Conservation (phyloP, 371 early-diverging fungal species). For the Apophysomyces trapeziformis region DNA sequence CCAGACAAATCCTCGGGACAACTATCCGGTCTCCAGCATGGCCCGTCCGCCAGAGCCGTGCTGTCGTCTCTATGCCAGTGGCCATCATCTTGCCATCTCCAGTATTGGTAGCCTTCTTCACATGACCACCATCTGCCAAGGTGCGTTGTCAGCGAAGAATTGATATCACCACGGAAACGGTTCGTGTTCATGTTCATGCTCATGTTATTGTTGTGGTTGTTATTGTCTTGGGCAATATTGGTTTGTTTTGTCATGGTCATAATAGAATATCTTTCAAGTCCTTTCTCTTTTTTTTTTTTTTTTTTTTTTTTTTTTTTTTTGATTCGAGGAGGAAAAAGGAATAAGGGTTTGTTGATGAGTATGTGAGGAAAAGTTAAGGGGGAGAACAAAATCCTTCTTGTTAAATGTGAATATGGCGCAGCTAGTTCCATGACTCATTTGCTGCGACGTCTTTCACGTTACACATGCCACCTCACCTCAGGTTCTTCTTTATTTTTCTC, state of each 20-base stretch:
- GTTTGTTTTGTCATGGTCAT: not conserved
- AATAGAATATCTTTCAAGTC: not conserved
- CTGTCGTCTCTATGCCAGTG: no score
- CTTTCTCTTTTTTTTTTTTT: not conserved
- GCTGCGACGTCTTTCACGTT: not conserved
- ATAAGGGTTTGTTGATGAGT: no score
- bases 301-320: not conserved
- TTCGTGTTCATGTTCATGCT: no score
- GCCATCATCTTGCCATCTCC: not conserved
- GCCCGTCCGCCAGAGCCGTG: not conserved
- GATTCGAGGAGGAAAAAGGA: not conserved
- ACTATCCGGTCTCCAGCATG: not conserved
- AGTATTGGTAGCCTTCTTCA: no score
- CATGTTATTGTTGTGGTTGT: no score
- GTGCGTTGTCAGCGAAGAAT: no score
- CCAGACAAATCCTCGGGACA: not conserved
- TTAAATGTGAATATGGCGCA: constrained; percentile 3
- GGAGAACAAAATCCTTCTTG: not conserved
- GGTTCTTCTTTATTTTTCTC: not conserved
- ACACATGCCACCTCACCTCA: not conserved
- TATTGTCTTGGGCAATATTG: not conserved
- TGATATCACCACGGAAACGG: no score
- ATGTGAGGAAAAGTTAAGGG: no score
- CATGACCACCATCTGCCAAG: no score
- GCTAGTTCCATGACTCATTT: not conserved